phyloP scores from a whole-genome alignment of 2,329 filamentous ascomycete species.

The Ceratocystis papillata region DNA sequence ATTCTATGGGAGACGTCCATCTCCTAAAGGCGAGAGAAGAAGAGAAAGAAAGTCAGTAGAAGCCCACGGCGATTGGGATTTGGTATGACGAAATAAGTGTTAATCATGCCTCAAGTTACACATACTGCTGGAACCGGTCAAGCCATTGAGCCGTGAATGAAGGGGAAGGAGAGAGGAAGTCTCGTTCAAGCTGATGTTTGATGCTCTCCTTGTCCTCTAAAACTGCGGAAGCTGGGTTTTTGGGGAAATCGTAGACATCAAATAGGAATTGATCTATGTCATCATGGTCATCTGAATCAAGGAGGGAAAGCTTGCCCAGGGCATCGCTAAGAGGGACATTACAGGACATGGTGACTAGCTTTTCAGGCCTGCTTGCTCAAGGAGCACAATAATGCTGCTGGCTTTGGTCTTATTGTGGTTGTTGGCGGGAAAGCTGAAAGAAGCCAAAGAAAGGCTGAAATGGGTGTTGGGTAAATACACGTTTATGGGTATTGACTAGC shows the following conservation, averaged over 20 bases:
- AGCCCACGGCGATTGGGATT: neutral
- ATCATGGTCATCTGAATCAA: constrained; percentile 14
- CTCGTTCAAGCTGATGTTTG: constrained; percentile 59
- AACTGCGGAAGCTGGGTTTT: neutral
- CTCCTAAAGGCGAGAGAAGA: constrained; percentile 29
- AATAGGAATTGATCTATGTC: constrained; percentile 21
- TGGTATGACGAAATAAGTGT: too few relatives aligned
- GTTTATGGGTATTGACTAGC: too few relatives aligned
- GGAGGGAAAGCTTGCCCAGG: constrained; percentile 15
- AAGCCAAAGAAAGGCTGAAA: too few relatives aligned
- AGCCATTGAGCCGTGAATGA: constrained; percentile 79
- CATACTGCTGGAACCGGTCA: constrained; percentile 69
- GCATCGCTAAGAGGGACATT: neutral
- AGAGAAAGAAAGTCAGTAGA: neutral
- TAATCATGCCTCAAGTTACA: neutral
- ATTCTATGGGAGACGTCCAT: constrained; percentile 74
- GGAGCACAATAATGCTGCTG: too few relatives aligned
- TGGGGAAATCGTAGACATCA: neutral
- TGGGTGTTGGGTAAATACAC: too few relatives aligned
- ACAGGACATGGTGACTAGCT: neutral
- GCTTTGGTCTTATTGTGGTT: too few relatives aligned
- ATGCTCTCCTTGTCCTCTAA: constrained; percentile 42
- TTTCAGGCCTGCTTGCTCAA: too few relatives aligned
- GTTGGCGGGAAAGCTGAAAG: too few relatives aligned
- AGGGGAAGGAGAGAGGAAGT: constrained; percentile 68